phyloP scores from a whole-genome alignment of 2,329 filamentous ascomycete species.

The Apiospora koreana region DNA sequence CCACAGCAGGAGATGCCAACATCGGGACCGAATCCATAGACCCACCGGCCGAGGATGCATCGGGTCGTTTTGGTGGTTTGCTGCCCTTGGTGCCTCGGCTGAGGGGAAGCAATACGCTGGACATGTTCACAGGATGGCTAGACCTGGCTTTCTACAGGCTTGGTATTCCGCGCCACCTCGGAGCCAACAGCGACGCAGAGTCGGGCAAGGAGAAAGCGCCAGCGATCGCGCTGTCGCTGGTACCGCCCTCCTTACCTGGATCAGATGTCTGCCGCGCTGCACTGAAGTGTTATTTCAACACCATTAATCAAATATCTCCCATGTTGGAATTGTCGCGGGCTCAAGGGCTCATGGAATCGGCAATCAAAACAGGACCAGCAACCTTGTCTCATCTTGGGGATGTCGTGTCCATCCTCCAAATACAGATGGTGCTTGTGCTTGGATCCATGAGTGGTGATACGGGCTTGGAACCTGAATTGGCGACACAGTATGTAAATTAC shows the following conservation, averaged over 20 bases:
- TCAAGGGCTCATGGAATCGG: not conserved
- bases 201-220: not conserved
- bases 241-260: constrained; percentile 5
- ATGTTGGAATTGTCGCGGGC: constrained; percentile 5
- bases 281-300: constrained; percentile 10
- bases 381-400: constrained; percentile 8
- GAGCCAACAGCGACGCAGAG: not conserved
- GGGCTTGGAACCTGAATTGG: not conserved
- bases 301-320: constrained; percentile 15
- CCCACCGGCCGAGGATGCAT: constrained; percentile 6
- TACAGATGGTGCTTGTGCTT: not conserved
- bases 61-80: constrained; percentile 30
- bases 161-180: constrained; percentile 3
- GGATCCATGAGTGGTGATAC: not conserved
- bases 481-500: constrained; percentile 5
- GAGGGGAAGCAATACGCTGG: constrained; percentile 10
- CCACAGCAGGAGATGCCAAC: not conserved
- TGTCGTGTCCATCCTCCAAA: not conserved
- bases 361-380: not conserved
- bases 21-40: constrained; percentile 10
- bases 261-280: not conserved
- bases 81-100: constrained; percentile 11
- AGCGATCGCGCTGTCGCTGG: not conserved
- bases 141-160: constrained; percentile 16
- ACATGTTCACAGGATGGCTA: constrained; percentile 15